Evolutionary conservation across 2,329 filamentous ascomycete species (phyloP), one percentile per base, ranked within the genome.

Genomic region (Alternaria sp.): DNA sequence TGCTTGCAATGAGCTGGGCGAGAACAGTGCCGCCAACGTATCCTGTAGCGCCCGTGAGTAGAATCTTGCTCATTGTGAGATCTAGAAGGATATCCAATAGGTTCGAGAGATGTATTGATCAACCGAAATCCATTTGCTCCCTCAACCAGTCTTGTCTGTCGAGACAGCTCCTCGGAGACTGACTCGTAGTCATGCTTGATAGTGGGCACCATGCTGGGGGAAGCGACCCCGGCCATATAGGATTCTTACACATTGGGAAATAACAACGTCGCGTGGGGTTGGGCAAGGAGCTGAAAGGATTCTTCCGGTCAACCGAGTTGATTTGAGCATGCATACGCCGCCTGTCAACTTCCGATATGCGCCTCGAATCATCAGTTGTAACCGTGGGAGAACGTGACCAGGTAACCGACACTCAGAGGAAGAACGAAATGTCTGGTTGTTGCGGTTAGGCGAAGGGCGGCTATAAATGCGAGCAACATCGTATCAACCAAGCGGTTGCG

Each of bases 11-110:
- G 44, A 69, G 60, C 45, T 65, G 63, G 2, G 50, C 43, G 11
- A 70, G 68, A 14, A 69, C 50, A n/a, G 68, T 67, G 7, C 66
- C 66, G 15, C 64, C 66, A 7, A 69, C 65, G 53, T 71, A 66
- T 21, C 66, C 68, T 2, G 66, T 71, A 2, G 64, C 66, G 8
- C 68, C 66, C 10, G 60, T 58, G 53, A 69, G 44, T 30, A 70
- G 64, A 6, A 70, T 67, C 25, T 63, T 69, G 54, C 60, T 67
- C 62, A 69, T 70, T 23, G 4, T 49, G 37, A 18, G 18, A 37
- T 30, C 3, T 1, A n/a, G 47, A 20, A 28, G n/a, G 20, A 11
- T 20, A 2, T 51, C 26, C 26, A 30, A 28, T 33, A 6, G n/a
- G 18, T 30, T 9, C n/a, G 18, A 18, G 6, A 33, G 7, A 14